phyloP scores from a whole-genome alignment of 139 green algal species.

The Picochlorum sp. region DNA sequence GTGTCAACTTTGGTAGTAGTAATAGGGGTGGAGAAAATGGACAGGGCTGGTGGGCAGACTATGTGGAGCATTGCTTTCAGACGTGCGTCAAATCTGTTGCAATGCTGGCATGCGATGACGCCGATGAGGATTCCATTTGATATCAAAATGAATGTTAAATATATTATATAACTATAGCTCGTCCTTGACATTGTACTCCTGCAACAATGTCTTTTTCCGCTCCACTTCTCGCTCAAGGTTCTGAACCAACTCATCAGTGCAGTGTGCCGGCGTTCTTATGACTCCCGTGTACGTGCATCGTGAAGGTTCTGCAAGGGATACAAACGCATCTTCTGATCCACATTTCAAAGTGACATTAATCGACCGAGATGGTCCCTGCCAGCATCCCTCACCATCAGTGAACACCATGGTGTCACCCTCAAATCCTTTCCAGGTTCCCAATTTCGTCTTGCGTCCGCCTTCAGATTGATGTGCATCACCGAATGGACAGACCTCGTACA shows the following conservation, averaged over 20 bases:
- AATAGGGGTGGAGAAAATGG: neutral
- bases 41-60: neutral
- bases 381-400: constrained; percentile 53
- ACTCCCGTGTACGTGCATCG: constrained; percentile 64
- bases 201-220: constrained; percentile 14
- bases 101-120: constrained; percentile 1
- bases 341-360: constrained; percentile 48
- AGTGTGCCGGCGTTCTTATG: constrained; percentile 57
- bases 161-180: constrained; percentile 13
- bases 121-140: neutral
- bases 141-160: constrained; percentile 3
- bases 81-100: neutral
- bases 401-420: constrained; percentile 40
- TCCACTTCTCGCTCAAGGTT: constrained; percentile 17
- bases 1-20: constrained; percentile 74
- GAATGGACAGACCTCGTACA: constrained; percentile 72
- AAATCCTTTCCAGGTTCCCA: constrained; percentile 64
- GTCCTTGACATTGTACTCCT: constrained; percentile 16
- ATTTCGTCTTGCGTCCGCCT: constrained; percentile 18
- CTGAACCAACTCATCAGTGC: constrained; percentile 29
- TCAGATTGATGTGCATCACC: constrained; percentile 57
- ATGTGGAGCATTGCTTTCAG: neutral
- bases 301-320: constrained; percentile 59
- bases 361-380: constrained; percentile 51
- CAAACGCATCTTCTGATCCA: constrained; percentile 44